A percentile compares a stretch with the other conserved stretches of the same genome.
phyloP scores from a whole-genome alignment of 2,329 filamentous ascomycete species.

The Trichoderma pleuroti region DNA sequence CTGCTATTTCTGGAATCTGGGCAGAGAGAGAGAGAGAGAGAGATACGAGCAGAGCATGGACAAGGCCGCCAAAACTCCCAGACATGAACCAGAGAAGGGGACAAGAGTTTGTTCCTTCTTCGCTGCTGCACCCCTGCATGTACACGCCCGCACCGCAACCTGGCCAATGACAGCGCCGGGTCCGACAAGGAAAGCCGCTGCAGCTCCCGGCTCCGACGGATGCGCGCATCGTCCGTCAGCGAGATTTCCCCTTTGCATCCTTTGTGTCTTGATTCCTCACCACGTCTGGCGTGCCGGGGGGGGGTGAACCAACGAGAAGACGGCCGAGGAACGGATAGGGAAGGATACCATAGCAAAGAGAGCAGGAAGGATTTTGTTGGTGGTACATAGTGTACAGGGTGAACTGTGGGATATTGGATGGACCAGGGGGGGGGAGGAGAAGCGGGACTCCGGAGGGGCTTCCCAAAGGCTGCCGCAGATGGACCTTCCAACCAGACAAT shows the following conservation, averaged over 20 bases:
- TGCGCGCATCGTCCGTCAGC: slow-evolving; percentile 19
- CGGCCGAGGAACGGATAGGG: neutral
- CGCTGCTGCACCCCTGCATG: neutral
- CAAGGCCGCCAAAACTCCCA: neutral
- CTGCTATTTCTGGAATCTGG: neutral
- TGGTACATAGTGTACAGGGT: neutral
- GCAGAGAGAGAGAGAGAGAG: no score
- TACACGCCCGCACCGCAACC: neutral
- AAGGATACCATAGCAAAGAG: neutral
- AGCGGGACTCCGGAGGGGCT: neutral
- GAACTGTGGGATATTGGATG: slow-evolving; percentile 5
- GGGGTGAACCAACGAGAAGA: neutral
- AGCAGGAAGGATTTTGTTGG: neutral
- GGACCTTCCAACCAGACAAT: neutral
- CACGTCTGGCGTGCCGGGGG: neutral
- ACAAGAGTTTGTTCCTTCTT: neutral
- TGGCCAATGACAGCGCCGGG: slow-evolving; percentile 11
- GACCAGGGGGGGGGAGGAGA: neutral
- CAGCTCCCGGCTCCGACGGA: slow-evolving; percentile 22
- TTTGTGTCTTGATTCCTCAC: neutral
- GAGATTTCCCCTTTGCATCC: neutral
- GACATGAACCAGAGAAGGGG: neutral
- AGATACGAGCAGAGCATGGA: neutral
- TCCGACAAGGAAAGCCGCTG: neutral
- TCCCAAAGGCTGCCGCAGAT: neutral